phyloP scores from a whole-genome alignment of 345 rosid species.

The Camelina hispida region DNA sequence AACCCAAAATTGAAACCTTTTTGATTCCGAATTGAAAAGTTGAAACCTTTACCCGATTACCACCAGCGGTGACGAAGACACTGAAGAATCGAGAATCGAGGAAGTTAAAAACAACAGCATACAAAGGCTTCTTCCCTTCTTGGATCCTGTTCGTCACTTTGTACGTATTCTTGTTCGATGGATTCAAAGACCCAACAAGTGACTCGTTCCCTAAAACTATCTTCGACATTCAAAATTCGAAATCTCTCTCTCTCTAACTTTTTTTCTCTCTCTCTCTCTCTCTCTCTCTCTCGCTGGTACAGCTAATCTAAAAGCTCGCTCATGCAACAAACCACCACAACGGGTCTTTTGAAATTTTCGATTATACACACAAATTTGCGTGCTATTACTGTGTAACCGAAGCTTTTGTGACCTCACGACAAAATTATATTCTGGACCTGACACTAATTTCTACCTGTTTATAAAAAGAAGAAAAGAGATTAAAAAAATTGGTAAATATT shows the following conservation, averaged over 20 bases:
- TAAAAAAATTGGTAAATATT: neutral
- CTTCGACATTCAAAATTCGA: constrained; percentile 59
- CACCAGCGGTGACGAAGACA: constrained; percentile 94
- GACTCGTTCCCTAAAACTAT: constrained; percentile 78
- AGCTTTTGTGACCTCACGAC: constrained; percentile 30
- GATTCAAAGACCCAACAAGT: constrained; percentile 73
- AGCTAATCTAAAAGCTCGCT: constrained; percentile 20
- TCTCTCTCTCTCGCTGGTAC: neutral
- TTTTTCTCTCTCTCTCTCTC: constrained; percentile 2
- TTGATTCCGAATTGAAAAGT: neutral
- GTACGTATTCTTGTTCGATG: constrained; percentile 80
- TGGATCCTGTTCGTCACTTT: constrained; percentile 84
- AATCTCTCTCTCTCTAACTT: constrained; percentile 18
- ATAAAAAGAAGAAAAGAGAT: too few species aligned
- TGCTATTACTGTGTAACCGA: constrained; percentile 17
- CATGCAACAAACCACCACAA: constrained; percentile 22
- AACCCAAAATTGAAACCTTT: constrained; percentile 1
- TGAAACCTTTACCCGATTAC: constrained; percentile 63
- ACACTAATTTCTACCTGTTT: neutral
- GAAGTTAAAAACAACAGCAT: constrained; percentile 95
- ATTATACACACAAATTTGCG: neutral
- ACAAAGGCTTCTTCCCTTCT: constrained; percentile 92
- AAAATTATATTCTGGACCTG: neutral
- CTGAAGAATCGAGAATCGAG: constrained; percentile 89
- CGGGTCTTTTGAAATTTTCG: neutral